Conservation (phyloP, 2,329 filamentous ascomycete genomes). For the Conoideocrella luteorostrata region DNA sequence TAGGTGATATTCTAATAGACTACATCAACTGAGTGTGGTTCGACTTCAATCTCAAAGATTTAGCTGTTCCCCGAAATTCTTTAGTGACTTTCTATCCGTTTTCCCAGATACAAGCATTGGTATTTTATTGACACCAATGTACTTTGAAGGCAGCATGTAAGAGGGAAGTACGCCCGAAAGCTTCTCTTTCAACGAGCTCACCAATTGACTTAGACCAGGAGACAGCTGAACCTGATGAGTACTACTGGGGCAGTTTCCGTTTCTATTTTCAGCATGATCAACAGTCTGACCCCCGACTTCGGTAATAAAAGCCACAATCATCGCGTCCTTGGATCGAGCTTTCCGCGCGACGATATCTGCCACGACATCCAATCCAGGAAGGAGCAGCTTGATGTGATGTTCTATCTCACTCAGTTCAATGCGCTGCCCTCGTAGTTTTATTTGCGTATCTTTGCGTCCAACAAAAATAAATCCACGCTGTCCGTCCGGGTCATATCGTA, state of each 20-base stretch:
- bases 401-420: slow-evolving; percentile 18
- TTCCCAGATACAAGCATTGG: slow-evolving; percentile 2
- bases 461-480: slow-evolving; percentile 14
- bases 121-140: slow-evolving; percentile 1
- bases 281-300: no score
- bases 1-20: no score
- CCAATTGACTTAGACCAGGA: background rate
- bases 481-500: slow-evolving; percentile 14
- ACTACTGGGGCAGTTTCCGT: no score
- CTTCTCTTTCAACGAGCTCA: background rate
- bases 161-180: background rate
- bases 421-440: slow-evolving; percentile 16
- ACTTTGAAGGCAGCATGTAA: slow-evolving; percentile 4
- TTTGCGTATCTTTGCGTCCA: slow-evolving; percentile 14
- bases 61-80: background rate
- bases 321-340: background rate
- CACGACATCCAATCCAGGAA: background rate
- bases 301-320: slow-evolving; percentile 4
- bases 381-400: slow-evolving; percentile 2
- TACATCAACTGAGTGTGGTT: no score
- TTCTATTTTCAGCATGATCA: no score
- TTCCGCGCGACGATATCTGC: background rate
- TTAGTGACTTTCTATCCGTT: background rate
- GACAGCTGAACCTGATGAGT: background rate
- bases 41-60: no score